Evolutionary conservation across 441 rosid species (phyloP), one percentile per base, ranked within the genome.

Genomic region (Arabidopsis lyrata): DNA sequence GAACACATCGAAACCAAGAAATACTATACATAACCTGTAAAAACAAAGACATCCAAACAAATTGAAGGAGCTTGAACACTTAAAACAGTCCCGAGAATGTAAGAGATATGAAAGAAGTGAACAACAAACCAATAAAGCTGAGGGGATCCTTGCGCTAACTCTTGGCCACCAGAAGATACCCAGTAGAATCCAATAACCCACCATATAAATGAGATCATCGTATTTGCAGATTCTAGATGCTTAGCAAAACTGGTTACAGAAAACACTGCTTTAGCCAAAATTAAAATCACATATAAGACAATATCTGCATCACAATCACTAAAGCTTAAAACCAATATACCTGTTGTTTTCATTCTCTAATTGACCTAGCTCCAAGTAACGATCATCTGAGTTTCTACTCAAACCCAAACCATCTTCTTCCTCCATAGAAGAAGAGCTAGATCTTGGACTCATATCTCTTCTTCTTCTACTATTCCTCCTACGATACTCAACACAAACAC

Each of bases 111-210:
- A 24, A 20, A 72, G 62, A 15, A 55, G 5, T 11, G 2, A 57
- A 58, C 41, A 63, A 82, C 86, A 75, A 79, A 90, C 99, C 98
- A 95, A 81, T 92, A 95, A 63, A 95, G 92, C 82, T 82, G 97
- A 7, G 91, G 92, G 63, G 96, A 88, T 67, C 66, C 82, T 39
- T 42, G 86, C 6, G 92, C 87, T 79, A 95, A 75, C 50, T 80
- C 76, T 82, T 90, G 94, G 75, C 91, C 93, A 70, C 96, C 96
- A n/a, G 94, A 90, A 70, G 97, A 90, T 38, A 95, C 90, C 99
- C 99, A 95, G 77, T 90, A 92, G 83, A 92, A 95, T 34, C 98
- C 99, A 83, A 90, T 84, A 85, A 92, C 87, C 99, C 99, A 95
- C 99, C 99, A 95, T 73, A 95, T 74, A 80, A 92, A 92, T 6